Evolutionary conservation across 2,329 filamentous ascomycete genomes (phyloP), one percentile per base, ranked within the genome.

Genomic region (Penicillium digitatum): DNA sequence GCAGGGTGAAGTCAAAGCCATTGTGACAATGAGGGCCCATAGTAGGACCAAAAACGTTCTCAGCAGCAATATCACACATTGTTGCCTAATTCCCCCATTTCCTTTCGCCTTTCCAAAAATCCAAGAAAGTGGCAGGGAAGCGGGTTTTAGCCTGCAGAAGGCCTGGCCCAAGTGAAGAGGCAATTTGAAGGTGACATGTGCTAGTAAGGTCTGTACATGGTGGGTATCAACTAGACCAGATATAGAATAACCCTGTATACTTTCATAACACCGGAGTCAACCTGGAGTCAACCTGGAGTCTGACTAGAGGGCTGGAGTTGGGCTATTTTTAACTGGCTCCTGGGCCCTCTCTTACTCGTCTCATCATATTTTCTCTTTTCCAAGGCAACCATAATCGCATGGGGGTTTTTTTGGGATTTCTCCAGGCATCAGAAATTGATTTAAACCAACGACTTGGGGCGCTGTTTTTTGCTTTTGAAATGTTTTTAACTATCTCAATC

Each of bases 1-100:
- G 57, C 31, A 69, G 53, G 4, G 68, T 71, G 56, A 70, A 70
- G 35, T 70, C 68, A 49, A 71, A 68, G 12, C 44, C 48, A 48
- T 56, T 29, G 29, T 34, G 47, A 31, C 35, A 51, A 29, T 31
- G 14, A 18, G 34, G 12, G 10, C 26, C 27, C n/a, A 49, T 20
- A 3, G 47, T 40, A 31, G 37, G 47, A 24, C 37, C 20, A 40
- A 49, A 32, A 2, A 31, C 27, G 20, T 49, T 20, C 47, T 49
- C 27, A 10, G 11, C 37, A 49, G 20, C 37, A 32, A 49, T 48
- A 26, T 49, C 47, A 49, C 20, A 49, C n/a, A 48, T 42, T 42
- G 48, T 42, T 50, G 48, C 48, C 27, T 29, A 22, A 20, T 18
- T 42, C 5, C 20, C 20, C 14, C 4, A 10, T 6, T 11, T 5